These are phyloP conservation scores for Amaranthus hypochondriacus DNA, from an alignment of 148 eudicot species.

Conservation along the genomic window DNA sequence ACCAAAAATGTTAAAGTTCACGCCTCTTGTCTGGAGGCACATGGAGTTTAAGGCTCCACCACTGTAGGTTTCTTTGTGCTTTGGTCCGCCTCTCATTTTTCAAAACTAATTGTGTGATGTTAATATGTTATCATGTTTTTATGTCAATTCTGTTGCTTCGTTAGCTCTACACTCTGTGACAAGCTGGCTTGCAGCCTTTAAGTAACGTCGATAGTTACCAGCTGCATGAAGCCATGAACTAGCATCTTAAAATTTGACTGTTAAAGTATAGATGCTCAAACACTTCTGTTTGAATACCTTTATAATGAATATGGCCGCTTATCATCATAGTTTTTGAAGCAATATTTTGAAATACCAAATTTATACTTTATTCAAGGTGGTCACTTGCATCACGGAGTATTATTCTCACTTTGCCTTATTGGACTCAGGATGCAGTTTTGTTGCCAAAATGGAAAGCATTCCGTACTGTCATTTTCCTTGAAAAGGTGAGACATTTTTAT, in stretches of 20 bases:
- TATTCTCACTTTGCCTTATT: slow-evolving; percentile 1
- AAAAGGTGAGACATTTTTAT: slow-evolving; percentile 41
- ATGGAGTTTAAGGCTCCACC: too few relatives aligned
- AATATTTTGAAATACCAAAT: not conserved
- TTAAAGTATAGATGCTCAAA: not conserved
- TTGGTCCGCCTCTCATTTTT: too few relatives aligned
- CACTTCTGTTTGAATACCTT: not conserved
- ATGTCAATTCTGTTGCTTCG: not conserved
- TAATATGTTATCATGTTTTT: not conserved
- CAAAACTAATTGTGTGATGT: not conserved
- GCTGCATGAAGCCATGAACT: not conserved
- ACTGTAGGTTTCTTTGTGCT: too few relatives aligned
- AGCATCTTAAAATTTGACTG: not conserved
- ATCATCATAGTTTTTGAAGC: not conserved
- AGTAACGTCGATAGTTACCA: too few relatives aligned
- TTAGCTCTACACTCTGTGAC: not conserved
- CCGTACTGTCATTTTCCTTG: slow-evolving; percentile 73
- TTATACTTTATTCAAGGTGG: not conserved
- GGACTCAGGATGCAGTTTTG: slow-evolving; percentile 56
- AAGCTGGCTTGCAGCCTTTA: not conserved
- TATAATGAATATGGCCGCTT: not conserved
- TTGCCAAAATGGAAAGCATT: slow-evolving; percentile 83
- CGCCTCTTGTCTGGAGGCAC: too few relatives aligned
- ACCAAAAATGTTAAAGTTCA: too few relatives aligned
- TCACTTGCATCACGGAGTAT: not conserved